These are phyloP conservation scores for Colletotrichum eremochloae DNA, from an alignment of 2,329 filamentous ascomycete species.

Conservation along the genomic window DNA sequence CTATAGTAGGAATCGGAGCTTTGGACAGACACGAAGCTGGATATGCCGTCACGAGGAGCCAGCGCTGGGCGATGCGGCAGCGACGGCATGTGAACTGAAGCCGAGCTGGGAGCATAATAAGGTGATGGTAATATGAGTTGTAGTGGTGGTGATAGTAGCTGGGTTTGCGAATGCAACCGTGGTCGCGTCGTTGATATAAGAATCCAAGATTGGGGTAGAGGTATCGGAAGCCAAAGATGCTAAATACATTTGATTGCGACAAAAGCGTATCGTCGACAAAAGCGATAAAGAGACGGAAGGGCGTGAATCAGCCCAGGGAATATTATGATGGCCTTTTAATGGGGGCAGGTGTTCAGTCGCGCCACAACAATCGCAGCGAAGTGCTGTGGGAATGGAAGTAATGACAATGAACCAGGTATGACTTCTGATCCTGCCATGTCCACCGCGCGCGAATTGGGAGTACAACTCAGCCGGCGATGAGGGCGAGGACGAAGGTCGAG, in stretches of 20 bases:
- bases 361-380: constrained; percentile 20
- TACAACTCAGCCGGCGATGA: neutral
- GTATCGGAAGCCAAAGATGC: constrained; percentile 10
- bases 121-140: constrained; percentile 7
- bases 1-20: constrained; percentile 64
- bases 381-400: neutral
- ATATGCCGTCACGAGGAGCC: constrained; percentile 53
- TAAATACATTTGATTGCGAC: constrained; percentile 28
- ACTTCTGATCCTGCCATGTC: constrained; percentile 17
- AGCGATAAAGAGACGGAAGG: neutral
- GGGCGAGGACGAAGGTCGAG: neutral
- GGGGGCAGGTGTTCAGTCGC: constrained; percentile 9
- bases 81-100: constrained; percentile 52
- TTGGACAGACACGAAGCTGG: constrained; percentile 46
- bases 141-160: neutral
- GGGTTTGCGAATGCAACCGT: constrained; percentile 3
- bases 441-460: neutral
- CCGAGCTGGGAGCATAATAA: constrained; percentile 52
- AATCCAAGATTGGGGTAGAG: constrained; percentile 1
- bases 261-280: neutral
- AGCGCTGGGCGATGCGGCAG: constrained; percentile 51
- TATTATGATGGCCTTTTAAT: neutral
- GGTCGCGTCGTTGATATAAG: neutral
- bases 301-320: neutral
- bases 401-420: constrained; percentile 3